These are phyloP conservation scores for Corymbia calophylla DNA, from an alignment of 441 rosid genomes.

Conservation along the genomic window DNA sequence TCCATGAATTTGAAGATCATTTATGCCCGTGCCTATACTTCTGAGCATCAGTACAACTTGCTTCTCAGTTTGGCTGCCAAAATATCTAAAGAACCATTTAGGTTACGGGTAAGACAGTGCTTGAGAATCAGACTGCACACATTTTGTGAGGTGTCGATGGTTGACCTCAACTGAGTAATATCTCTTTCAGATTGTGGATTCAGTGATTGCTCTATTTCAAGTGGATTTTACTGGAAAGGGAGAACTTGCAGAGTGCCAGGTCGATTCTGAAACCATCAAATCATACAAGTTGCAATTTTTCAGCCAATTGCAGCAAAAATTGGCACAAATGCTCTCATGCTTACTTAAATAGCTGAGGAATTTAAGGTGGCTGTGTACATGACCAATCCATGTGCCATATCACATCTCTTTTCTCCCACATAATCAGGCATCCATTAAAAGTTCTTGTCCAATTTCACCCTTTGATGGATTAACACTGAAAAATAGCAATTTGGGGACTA, in stretches of 20 bases:
- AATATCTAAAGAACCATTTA: slow-evolving; percentile 95
- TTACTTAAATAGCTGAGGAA: slow-evolving; percentile 84
- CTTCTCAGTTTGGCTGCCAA: slow-evolving; percentile 96
- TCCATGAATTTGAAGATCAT: slow-evolving; percentile 49
- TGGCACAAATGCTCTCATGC: slow-evolving; percentile 90
- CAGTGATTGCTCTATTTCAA: background rate
- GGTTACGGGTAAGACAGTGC: slow-evolving; percentile 31
- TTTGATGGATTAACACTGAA: background rate
- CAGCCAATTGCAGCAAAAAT: slow-evolving; percentile 62
- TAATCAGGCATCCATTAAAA: background rate
- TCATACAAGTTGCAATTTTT: background rate
- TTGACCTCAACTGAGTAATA: slow-evolving; percentile 2
- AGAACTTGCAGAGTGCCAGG: slow-evolving; percentile 95
- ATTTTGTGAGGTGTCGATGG: background rate
- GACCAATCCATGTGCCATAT: slow-evolving; percentile 73
- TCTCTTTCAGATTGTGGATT: background rate
- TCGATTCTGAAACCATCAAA: slow-evolving; percentile 3
- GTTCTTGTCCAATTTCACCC: background rate
- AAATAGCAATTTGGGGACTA: background rate
- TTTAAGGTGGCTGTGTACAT: slow-evolving; percentile 87
- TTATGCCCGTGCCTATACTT: slow-evolving; percentile 91
- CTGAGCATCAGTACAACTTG: slow-evolving; percentile 87
- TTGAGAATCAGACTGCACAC: background rate
- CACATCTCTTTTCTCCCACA: background rate
- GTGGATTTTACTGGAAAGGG: slow-evolving; percentile 51